These are phyloP conservation scores for Mycena belliarum DNA, from an alignment of 768 basidiomycete genomes.

Conservation along the genomic window DNA sequence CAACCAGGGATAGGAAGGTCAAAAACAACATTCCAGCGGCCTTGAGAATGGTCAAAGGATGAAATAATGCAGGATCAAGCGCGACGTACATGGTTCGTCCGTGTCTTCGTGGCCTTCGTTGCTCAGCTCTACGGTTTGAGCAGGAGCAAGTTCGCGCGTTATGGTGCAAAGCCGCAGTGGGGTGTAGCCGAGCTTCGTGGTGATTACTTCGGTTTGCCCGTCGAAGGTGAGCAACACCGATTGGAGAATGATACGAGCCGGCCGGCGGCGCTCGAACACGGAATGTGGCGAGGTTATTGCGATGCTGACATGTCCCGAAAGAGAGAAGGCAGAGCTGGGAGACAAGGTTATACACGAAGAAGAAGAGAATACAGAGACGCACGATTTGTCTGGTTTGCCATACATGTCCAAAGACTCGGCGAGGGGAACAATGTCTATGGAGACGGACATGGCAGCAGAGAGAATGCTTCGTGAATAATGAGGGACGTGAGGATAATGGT, in stretches of 20 bases:
- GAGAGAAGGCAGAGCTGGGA: constrained; percentile 78
- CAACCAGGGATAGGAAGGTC: constrained; percentile 87
- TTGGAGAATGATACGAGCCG: constrained; percentile 57
- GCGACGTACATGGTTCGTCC: constrained; percentile 47
- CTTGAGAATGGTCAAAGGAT: constrained; percentile 27
- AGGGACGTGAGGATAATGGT: constrained; percentile 16
- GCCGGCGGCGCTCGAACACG: constrained; percentile 54
- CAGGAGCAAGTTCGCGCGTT: constrained; percentile 59
- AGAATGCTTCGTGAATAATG: constrained; percentile 37
- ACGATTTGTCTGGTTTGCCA: constrained; percentile 68
- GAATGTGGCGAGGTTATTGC: constrained; percentile 58
- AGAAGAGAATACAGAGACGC: constrained; percentile 27
- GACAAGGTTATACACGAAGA: not conserved
- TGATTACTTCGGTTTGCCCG: constrained; percentile 78
- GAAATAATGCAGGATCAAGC: not conserved
- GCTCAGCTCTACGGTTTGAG: constrained; percentile 57
- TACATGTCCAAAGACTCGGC: constrained; percentile 64
- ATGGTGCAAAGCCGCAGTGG: constrained; percentile 67
- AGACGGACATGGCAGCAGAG: constrained; percentile 66
- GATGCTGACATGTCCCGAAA: constrained; percentile 79
- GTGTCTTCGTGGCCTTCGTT: constrained; percentile 66
- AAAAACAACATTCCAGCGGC: constrained; percentile 75
- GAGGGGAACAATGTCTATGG: constrained; percentile 62
- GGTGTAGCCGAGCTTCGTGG: constrained; percentile 65
- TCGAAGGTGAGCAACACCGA: constrained; percentile 81